Base-by-base conservation (phyloP, 192 early-diverging fungal genomes). In the Obelidium mucronatum region DNA sequence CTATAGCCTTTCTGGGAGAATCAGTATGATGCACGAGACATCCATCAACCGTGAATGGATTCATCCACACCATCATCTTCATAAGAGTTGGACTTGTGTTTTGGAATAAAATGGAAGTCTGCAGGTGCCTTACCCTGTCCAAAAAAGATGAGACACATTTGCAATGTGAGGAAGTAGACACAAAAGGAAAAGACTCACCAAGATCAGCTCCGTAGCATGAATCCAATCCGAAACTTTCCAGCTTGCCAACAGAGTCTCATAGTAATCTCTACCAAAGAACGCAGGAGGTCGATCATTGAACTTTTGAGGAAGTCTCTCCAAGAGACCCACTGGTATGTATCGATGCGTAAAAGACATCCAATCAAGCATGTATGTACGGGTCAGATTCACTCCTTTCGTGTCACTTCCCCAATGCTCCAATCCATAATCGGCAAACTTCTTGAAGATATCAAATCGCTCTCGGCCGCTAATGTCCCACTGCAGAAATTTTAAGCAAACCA, bases 361-460 rank as follows among this genome's bases (percentile, higher is more conserved):
- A 56, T 87, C 85, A 39, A 80, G 84, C 60, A 89, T 24, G 69
- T 85, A 90, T 31, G 93, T 82, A 65, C 97, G 83, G 17, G 93
- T 95, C 17, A 85, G 87, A 63, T 92, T 94, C 33, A 99, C 88
- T 51, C 97, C 97, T 80, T 87, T 80, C 15, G 89, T 90, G 80
- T 99, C 96, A 5, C 90, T 90, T 48, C 96, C 96, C 97, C 97
- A 99, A 76, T 96, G 92, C 79, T 98, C 97, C 56, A 98, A 80
- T n/a, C 96, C 97, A 78, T 87, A 95, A 30, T 89, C 73, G 15
- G 89, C 90, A 86, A 91, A 99, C 48, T 89, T 78, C 69, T 89
- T 90, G 68, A 99, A 79, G 40, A 99, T 93, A 61, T 97, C 97
- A 54, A 99, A 88, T 22, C 97, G 92, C 84, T 99, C 96, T 3